Evolutionary conservation across 1,284 basidiomycete genomes (phyloP).

Genomic region (Butyriboletus appendiculatus): DNA sequence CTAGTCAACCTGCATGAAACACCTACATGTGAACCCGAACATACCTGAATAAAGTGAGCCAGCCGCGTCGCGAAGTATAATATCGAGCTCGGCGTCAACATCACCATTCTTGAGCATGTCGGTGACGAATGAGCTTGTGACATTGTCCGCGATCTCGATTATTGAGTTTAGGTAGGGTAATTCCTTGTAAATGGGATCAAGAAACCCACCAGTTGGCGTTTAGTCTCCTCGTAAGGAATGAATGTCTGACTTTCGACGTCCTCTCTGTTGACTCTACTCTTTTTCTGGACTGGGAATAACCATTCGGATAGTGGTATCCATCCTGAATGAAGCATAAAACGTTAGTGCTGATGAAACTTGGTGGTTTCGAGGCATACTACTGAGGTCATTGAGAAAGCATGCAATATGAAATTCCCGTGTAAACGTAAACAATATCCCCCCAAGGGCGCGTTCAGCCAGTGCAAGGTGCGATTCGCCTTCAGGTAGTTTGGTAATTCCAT

Average conservation of each 20-base stretch:
- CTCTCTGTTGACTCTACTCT: conserved; percentile 5
- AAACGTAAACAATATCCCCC: conserved; percentile 9
- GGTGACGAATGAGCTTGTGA: conserved; percentile 6
- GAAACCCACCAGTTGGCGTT: conserved; percentile 2
- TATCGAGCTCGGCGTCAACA: conserved; percentile 1
- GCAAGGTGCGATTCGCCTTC: conserved; percentile 4
- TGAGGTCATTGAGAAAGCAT: conserved; percentile 6
- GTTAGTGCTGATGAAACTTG: not conserved
- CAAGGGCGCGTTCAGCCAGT: conserved; percentile 5
- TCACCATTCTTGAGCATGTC: not conserved
- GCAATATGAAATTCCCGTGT: conserved; percentile 7
- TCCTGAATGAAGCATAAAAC: not conserved
- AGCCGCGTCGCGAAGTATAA: conserved; percentile 9
- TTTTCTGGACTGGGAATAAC: conserved; percentile 1
- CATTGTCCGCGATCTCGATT: not conserved
- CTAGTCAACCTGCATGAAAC: not conserved
- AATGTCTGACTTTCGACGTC: conserved; percentile 6
- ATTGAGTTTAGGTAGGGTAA: not conserved
- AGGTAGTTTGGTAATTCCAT: conserved; percentile 2
- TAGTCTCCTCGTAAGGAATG: conserved; percentile 6
- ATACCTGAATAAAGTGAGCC: conserved; percentile 9
- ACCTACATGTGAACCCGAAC: not conserved
- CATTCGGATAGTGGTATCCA: conserved; percentile 4
- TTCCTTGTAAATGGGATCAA: not conserved
- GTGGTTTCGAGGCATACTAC: not conserved